Conservation (phyloP, 2,329 filamentous ascomycete species). For the Colletotrichum falcatum region DNA sequence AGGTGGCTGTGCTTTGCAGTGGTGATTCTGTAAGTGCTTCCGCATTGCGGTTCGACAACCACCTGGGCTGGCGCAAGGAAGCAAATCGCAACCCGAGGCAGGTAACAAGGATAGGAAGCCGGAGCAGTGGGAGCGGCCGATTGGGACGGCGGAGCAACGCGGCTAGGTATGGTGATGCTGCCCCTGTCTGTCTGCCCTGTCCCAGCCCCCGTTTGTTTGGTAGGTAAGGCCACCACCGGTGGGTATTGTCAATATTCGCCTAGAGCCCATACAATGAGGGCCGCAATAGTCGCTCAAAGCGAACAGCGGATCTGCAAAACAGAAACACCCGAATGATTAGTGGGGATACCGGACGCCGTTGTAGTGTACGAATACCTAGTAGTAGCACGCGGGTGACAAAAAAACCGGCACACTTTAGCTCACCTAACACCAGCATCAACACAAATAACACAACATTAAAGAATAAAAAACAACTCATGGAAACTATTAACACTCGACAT, state of each 20-base stretch:
- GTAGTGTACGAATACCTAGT: background rate
- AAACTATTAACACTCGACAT: no score
- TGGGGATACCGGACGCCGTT: slow-evolving; percentile 16
- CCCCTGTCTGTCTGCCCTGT: background rate
- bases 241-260: background rate
- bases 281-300: background rate
- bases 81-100: background rate
- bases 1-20: background rate
- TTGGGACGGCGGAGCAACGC: background rate
- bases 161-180: background rate
- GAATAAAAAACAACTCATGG: no score
- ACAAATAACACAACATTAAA: no score
- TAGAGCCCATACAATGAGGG: background rate
- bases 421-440: background rate
- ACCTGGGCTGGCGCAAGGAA: background rate
- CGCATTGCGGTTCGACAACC: background rate
- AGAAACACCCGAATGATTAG: background rate
- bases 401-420: no score
- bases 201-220: background rate
- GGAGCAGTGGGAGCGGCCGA: background rate
- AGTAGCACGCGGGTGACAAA: no score
- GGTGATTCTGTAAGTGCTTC: background rate
- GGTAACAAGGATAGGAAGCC: background rate
- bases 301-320: background rate
- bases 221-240: background rate